Conservation (phyloP, 2,329 filamentous ascomycete genomes). For the Ophiosphaerella herpotricha region DNA sequence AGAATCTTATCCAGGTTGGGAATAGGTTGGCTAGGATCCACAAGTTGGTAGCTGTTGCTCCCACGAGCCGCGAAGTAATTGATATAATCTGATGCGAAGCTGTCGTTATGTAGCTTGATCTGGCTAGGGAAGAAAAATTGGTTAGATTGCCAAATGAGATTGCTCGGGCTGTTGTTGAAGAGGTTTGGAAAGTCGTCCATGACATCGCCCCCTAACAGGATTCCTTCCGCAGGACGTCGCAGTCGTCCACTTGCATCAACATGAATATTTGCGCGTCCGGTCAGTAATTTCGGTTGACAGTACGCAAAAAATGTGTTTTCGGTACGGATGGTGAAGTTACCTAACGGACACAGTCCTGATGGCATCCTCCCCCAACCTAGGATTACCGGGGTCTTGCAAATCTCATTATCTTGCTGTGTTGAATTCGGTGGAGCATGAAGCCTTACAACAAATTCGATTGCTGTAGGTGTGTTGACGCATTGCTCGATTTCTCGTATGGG, state of each 20-base stretch:
- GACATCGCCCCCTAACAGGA: neutral
- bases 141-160: slow-evolving; percentile 32
- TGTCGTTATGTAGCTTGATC: slow-evolving; percentile 55
- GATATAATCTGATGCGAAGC: slow-evolving; percentile 50
- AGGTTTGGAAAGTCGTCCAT: neutral
- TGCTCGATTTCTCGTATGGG: neutral
- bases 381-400: slow-evolving; percentile 27
- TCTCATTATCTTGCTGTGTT: slow-evolving; percentile 17
- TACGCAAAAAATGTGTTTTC: slow-evolving; percentile 36
- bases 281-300: slow-evolving; percentile 43
- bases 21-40: slow-evolving; percentile 43
- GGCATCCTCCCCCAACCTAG: slow-evolving; percentile 34
- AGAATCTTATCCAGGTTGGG: slow-evolving; percentile 40
- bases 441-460: slow-evolving; percentile 15
- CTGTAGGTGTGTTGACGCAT: slow-evolving; percentile 11
- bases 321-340: neutral
- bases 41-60: slow-evolving; percentile 32
- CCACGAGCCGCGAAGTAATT: slow-evolving; percentile 52
- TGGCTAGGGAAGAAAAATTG: slow-evolving; percentile 21
- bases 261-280: slow-evolving; percentile 40
- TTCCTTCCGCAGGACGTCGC: slow-evolving; percentile 3
- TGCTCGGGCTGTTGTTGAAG: slow-evolving; percentile 29
- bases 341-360: slow-evolving; percentile 14
- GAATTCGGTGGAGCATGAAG: slow-evolving; percentile 18
- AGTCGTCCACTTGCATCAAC: slow-evolving; percentile 42